Evolutionary conservation across 1,139 yeast species (phyloP).

Genomic region (Candida sanyaensis): DNA sequence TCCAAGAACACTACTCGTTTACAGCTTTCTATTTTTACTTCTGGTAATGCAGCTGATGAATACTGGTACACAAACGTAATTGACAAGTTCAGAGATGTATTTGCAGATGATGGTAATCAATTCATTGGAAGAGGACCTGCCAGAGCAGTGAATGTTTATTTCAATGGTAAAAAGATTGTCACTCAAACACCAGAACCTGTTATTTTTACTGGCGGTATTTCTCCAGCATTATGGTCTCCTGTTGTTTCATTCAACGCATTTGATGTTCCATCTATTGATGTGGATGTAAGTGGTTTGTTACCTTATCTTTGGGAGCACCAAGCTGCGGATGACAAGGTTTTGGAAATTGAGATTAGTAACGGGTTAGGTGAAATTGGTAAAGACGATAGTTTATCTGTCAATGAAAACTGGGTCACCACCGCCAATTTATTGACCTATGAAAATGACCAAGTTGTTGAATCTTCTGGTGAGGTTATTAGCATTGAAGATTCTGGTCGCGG

Average conservation of each 20-base stretch:
- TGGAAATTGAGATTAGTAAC: constrained; percentile 56
- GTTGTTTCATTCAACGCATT: constrained; percentile 73
- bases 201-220: constrained; percentile 75
- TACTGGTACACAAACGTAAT: constrained; percentile 78
- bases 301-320: constrained; percentile 59
- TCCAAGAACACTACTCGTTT: constrained; percentile 57
- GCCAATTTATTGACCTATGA: constrained; percentile 70
- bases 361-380: constrained; percentile 47
- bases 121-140: constrained; percentile 66
- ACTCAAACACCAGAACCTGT: constrained; percentile 59
- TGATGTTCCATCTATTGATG: constrained; percentile 64
- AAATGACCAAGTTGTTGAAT: constrained; percentile 34
- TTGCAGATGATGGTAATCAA: constrained; percentile 34
- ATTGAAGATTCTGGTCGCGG: constrained; percentile 21
- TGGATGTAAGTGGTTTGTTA: constrained; percentile 68
- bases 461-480: constrained; percentile 40
- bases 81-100: constrained; percentile 44
- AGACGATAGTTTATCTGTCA: constrained; percentile 34
- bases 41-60: constrained; percentile 81
- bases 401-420: constrained; percentile 68
- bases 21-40: constrained; percentile 59
- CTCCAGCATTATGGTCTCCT: constrained; percentile 80
- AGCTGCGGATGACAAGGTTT: constrained; percentile 20
- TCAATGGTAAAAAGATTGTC: constrained; percentile 51
- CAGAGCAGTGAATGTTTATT: constrained; percentile 53